phyloP scores from a whole-genome alignment of 2,329 filamentous ascomycete species.

The Neonectria ditissima region DNA sequence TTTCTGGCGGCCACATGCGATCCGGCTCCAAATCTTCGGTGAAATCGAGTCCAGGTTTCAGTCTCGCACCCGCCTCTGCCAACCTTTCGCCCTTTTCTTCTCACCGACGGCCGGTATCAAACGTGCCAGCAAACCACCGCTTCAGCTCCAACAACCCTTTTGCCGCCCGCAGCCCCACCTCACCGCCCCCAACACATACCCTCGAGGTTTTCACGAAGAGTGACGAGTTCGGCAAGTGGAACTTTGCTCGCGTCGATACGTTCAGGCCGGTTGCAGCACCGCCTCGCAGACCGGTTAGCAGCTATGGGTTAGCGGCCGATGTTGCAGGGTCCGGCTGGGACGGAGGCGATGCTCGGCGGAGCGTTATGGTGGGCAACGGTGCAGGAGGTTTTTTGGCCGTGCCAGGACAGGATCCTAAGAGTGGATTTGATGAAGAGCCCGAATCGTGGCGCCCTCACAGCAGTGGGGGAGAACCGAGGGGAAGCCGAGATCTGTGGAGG shows the following conservation, averaged over 20 bases:
- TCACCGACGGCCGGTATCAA: slow-evolving; percentile 46
- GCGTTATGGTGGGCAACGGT: slow-evolving; percentile 65
- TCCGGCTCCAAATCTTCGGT: slow-evolving; percentile 50
- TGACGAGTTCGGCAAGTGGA: slow-evolving; percentile 69
- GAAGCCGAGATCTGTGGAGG: slow-evolving; percentile 42
- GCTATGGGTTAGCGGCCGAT: slow-evolving; percentile 68
- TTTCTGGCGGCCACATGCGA: slow-evolving; percentile 46
- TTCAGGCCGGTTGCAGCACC: slow-evolving; percentile 40
- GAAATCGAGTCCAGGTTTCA: slow-evolving; percentile 40
- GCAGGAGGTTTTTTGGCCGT: slow-evolving; percentile 66
- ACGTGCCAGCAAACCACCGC: slow-evolving; percentile 50
- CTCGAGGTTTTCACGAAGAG: slow-evolving; percentile 72
- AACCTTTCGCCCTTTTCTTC: slow-evolving; percentile 42
- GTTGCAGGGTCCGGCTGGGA: slow-evolving; percentile 63
- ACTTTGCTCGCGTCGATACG: slow-evolving; percentile 63
- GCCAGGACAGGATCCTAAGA: slow-evolving; percentile 49
- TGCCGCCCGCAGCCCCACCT: slow-evolving; percentile 51
- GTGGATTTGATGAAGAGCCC: slow-evolving; percentile 31
- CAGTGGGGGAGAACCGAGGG: slow-evolving; percentile 52
- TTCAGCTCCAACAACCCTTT: slow-evolving; percentile 74
- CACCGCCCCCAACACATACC: slow-evolving; percentile 61
- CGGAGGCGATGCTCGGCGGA: slow-evolving; percentile 63
- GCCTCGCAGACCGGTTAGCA: slow-evolving; percentile 62
- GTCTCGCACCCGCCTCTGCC: slow-evolving; percentile 40
- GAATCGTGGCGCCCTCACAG: slow-evolving; percentile 51